These are phyloP conservation scores for Diplocarpon mali DNA, from an alignment of 2,329 filamentous ascomycete species.

Conservation along the genomic window DNA sequence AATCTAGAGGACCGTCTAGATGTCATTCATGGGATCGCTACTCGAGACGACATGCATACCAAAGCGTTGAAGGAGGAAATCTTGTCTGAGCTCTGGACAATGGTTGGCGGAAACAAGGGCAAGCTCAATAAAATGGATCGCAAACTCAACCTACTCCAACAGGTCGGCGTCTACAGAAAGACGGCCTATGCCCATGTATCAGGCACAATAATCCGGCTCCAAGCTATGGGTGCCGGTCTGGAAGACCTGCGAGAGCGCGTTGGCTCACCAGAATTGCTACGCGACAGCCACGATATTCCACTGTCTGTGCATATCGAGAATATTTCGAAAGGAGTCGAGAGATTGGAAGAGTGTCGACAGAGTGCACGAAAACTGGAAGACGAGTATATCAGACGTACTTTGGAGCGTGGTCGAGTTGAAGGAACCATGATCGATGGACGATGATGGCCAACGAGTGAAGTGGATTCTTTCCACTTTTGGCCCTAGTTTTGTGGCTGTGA, in stretches of 20 bases:
- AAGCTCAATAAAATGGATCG: slow-evolving; percentile 49
- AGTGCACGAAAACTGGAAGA: slow-evolving; percentile 48
- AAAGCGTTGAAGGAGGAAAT: slow-evolving; percentile 52
- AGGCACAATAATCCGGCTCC: slow-evolving; percentile 58
- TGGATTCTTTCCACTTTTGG: neutral
- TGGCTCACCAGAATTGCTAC: slow-evolving; percentile 50
- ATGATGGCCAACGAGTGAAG: neutral
- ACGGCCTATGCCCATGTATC: slow-evolving; percentile 58
- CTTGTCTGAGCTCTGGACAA: slow-evolving; percentile 60
- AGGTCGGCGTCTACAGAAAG: slow-evolving; percentile 56
- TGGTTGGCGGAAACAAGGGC: slow-evolving; percentile 57
- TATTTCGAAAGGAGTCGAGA: slow-evolving; percentile 61
- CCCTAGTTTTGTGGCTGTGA: neutral
- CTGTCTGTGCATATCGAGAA: slow-evolving; percentile 65
- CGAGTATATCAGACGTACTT: slow-evolving; percentile 41
- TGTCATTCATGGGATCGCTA: slow-evolving; percentile 57
- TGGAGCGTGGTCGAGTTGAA: slow-evolving; percentile 36
- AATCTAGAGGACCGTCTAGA: slow-evolving; percentile 59
- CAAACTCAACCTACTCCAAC: slow-evolving; percentile 52
- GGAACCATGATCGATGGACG: slow-evolving; percentile 21
- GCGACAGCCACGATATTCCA: slow-evolving; percentile 43
- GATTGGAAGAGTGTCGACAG: slow-evolving; percentile 53
- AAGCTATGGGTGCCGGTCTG: slow-evolving; percentile 60
- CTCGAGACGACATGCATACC: slow-evolving; percentile 49
- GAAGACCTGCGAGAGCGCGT: slow-evolving; percentile 63